phyloP scores from a whole-genome alignment of 2,329 filamentous ascomycete species.

The Pseudogymnoascus sp. region DNA sequence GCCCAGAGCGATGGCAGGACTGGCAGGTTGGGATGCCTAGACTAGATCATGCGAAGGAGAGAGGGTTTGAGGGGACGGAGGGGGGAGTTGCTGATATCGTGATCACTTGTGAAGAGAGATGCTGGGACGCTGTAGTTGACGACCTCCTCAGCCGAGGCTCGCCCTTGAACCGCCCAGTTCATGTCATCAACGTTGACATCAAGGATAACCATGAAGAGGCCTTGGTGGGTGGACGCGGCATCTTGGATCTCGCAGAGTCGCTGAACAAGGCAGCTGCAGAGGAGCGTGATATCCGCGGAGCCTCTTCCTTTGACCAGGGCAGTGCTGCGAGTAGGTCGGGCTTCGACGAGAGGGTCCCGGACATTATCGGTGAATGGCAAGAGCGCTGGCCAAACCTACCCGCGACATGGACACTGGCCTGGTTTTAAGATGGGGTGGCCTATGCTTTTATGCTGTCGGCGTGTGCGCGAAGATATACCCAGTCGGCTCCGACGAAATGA shows the following conservation, averaged over 20 bases:
- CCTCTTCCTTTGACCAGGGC: slow-evolving; percentile 60
- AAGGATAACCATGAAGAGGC: slow-evolving; percentile 98
- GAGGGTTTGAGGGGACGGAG: slow-evolving; percentile 73
- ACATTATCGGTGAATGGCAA: slow-evolving; percentile 88
- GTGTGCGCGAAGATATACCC: slow-evolving; percentile 6
- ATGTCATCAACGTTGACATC: slow-evolving; percentile 98
- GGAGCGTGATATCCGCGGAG: slow-evolving; percentile 60
- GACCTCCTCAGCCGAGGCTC: slow-evolving; percentile 80
- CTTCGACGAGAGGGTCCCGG: slow-evolving; percentile 89
- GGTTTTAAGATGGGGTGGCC: slow-evolving; percentile 54
- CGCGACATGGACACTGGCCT: slow-evolving; percentile 87
- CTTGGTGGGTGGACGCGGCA: slow-evolving; percentile 78
- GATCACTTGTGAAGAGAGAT: slow-evolving; percentile 94
- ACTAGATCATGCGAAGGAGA: slow-evolving; percentile 64
- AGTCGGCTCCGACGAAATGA: not conserved
- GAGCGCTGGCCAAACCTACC: slow-evolving; percentile 88
- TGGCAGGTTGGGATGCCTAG: slow-evolving; percentile 84
- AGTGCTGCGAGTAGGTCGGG: slow-evolving; percentile 57
- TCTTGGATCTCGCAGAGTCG: slow-evolving; percentile 79
- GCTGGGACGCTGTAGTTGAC: slow-evolving; percentile 96
- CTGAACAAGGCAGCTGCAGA: slow-evolving; percentile 73
- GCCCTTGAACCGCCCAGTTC: slow-evolving; percentile 83
- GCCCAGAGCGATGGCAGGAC: slow-evolving; percentile 95
- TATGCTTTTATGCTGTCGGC: not conserved
- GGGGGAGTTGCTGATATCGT: slow-evolving; percentile 87